phyloP scores from a whole-genome alignment of 179 eudicot species.

The Drosera spatulata region DNA sequence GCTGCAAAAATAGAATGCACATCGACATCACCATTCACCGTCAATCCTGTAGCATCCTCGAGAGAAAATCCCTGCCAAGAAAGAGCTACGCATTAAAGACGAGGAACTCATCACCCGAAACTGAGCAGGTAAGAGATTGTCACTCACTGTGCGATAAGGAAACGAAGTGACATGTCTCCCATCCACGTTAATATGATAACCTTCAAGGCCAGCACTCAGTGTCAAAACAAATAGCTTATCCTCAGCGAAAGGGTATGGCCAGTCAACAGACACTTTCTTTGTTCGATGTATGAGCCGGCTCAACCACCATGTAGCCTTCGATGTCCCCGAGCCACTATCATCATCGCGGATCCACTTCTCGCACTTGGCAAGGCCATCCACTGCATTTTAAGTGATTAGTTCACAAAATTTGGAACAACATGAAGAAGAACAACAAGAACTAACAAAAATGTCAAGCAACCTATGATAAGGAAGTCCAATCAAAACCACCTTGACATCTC shows the following conservation, averaged over 20 bases:
- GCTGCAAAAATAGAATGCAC: conserved; percentile 78
- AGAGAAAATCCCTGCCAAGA: conserved; percentile 70
- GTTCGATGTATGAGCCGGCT: conserved; percentile 67
- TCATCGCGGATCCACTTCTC: conserved; percentile 88
- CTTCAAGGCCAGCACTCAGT: conserved; percentile 84
- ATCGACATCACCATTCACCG: conserved; percentile 70
- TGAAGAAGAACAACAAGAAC: neutral
- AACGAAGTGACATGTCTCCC: conserved; percentile 90
- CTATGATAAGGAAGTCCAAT: neutral
- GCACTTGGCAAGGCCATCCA: conserved; percentile 75
- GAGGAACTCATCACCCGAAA: neutral
- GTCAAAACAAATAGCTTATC: conserved; percentile 82
- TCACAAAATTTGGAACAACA: neutral
- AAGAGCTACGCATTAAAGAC: conserved; percentile 4
- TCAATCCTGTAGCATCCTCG: conserved; percentile 94
- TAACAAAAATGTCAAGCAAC: conserved; percentile 2
- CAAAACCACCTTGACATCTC: neutral
- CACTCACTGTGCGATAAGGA: conserved; percentile 81
- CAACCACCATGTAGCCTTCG: conserved; percentile 80
- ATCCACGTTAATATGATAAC: conserved; percentile 83
- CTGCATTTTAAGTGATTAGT: conserved; percentile 26
- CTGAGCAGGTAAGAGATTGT: conserved; percentile 5
- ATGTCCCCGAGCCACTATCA: conserved; percentile 44
- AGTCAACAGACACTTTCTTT: conserved; percentile 69
- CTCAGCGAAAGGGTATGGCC: conserved; percentile 93